Conservation (phyloP, 164 flowering plant genomes). For the Aristolochia fimbriata region DNA sequence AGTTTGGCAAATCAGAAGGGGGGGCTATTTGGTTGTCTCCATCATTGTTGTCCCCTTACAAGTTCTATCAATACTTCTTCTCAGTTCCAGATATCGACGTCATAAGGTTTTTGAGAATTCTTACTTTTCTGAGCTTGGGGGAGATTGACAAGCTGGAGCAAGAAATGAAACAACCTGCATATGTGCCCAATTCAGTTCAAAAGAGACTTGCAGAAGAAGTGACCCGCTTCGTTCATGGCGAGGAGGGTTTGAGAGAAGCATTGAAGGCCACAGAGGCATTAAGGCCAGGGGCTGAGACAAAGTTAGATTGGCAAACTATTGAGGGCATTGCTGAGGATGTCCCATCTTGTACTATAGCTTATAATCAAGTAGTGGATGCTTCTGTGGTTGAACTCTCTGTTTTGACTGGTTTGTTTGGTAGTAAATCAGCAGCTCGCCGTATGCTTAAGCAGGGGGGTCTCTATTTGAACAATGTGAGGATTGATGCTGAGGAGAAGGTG, state of each 20-base stretch:
- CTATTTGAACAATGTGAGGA: constrained; percentile 60
- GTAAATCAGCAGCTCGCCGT: constrained; percentile 70
- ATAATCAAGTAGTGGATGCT: constrained; percentile 36
- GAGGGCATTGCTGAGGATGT: constrained; percentile 65
- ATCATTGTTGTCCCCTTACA: constrained; percentile 54
- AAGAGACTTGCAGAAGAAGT: constrained; percentile 72
- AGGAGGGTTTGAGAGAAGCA: constrained; percentile 68
- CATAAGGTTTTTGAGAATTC: constrained; percentile 55
- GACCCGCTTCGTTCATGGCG: constrained; percentile 74
- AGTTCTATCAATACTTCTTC: constrained; percentile 82
- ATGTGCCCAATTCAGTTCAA: constrained; percentile 62
- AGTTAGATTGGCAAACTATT: constrained; percentile 52
- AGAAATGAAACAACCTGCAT: constrained; percentile 44
- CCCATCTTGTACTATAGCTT: constrained; percentile 48
- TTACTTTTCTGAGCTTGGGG: constrained; percentile 61
- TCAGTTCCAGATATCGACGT: constrained; percentile 72
- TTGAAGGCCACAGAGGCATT: constrained; percentile 72
- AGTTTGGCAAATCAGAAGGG: constrained; percentile 80
- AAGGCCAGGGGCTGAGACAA: constrained; percentile 68
- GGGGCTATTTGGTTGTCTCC: constrained; percentile 85
- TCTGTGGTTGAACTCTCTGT: constrained; percentile 63
- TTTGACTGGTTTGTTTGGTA: constrained; percentile 56
- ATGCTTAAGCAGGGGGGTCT: constrained; percentile 76
- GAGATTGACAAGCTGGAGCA: constrained; percentile 46
- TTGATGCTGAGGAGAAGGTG: constrained; percentile 56